These are phyloP conservation scores for Amylocystis lapponica DNA, from an alignment of 768 basidiomycete genomes.

Conservation along the genomic window DNA sequence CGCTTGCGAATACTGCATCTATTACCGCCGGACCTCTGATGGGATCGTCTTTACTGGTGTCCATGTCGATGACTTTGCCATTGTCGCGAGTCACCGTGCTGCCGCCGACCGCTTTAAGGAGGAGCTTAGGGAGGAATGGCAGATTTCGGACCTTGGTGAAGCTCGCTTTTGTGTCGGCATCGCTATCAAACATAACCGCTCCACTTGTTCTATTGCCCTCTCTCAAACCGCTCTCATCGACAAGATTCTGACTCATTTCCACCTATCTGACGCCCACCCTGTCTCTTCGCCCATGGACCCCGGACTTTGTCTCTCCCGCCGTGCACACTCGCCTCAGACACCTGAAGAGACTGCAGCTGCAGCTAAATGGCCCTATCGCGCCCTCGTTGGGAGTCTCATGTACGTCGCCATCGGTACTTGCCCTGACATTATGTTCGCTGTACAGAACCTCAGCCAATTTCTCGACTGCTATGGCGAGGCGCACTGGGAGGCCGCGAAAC, in stretches of 20 bases:
- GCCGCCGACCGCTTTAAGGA: constrained; percentile 22
- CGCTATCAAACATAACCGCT: constrained; percentile 24
- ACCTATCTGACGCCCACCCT: constrained; percentile 5
- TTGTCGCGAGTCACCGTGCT: constrained; percentile 15
- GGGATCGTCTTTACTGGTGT: constrained; percentile 11
- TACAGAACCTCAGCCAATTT: constrained; percentile 21
- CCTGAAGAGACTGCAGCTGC: neutral
- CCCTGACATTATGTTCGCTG: constrained; percentile 13
- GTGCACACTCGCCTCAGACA: neutral
- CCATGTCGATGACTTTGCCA: constrained; percentile 17
- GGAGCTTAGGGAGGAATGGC: constrained; percentile 24
- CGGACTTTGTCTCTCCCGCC: constrained; percentile 1
- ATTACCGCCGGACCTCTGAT: constrained; percentile 7
- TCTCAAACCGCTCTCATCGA: constrained; percentile 15
- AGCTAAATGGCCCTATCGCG: constrained; percentile 21
- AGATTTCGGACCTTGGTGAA: constrained; percentile 30
- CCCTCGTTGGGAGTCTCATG: constrained; percentile 19
- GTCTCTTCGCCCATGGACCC: constrained; percentile 12
- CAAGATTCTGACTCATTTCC: constrained; percentile 8
- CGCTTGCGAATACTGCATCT: constrained; percentile 14
- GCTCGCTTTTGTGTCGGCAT: constrained; percentile 31
- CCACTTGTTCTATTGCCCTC: constrained; percentile 10
- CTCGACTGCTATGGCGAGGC: constrained; percentile 10
- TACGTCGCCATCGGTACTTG: constrained; percentile 21
- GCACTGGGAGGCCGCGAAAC: constrained; percentile 21